Base-by-base conservation (phyloP, 2,329 filamentous ascomycete species). In the Monosporascus ibericus region DNA sequence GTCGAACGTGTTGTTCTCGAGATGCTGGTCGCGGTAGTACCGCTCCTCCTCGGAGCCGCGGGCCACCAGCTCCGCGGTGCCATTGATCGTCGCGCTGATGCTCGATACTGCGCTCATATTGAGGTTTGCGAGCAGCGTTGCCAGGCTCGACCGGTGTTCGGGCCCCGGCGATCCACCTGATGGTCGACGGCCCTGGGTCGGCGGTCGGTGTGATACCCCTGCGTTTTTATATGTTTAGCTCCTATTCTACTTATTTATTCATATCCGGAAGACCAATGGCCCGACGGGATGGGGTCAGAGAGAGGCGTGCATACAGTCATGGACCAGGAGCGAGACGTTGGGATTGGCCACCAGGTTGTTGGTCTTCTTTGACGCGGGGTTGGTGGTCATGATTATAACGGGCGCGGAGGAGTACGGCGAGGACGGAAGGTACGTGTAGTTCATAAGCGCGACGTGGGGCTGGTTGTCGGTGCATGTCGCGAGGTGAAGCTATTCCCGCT, bases 401-500 rank as follows among this genome's bases (percentile, higher is more conserved):
- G 90, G 86, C n/a, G 75, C 72, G 49, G 79, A 66, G 39, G 82
- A 80, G 70, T 84, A 87, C 39, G 84, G 85, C 17, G 88, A 89
- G 6, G 80, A 84, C 39, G 91, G 87, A 22, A 99, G 87, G 73
- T 96, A 97, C 66, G 94, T 97, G 76, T 97, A 97, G 77, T 95
- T 96, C 94, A 99, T 99, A 59, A 99, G 84, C 38, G 91, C 95
- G 60, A 97, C 90, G 69, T 97, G 90, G 9, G 94, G 94, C 58
- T 85, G 78, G 65, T 94, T 87, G 60, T 87, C 79, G 62, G 84
- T 84, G 70, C 88, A 95, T 52, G 94, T 99, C 62, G 94, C 92
- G 50, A 99, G 87, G 72, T 99, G 94, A 60, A 99, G 90, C 91
- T 96, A 65, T 61, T 8, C 30, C 46, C 22, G 51, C 18, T 42